Conservation (phyloP, 2,329 filamentous ascomycete genomes). For the Colletotrichum salicis region DNA sequence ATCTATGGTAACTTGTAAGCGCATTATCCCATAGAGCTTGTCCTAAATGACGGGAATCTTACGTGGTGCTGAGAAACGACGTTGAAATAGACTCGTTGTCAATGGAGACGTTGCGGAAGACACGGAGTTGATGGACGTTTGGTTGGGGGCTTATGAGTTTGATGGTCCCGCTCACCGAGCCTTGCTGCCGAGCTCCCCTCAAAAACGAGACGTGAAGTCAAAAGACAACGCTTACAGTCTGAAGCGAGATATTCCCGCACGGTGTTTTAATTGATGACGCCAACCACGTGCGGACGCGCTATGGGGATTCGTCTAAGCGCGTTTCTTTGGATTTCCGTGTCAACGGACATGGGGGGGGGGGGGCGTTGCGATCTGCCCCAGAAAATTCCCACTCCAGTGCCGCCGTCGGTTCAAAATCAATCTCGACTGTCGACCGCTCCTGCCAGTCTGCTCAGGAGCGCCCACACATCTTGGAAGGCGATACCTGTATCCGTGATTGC, state of each 20-base stretch:
- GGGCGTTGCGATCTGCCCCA: conserved; percentile 22
- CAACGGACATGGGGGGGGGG: conserved; percentile 24
- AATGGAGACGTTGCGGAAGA: background rate
- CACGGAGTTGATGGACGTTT: background rate
- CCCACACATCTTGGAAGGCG: conserved; percentile 6
- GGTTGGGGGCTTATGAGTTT: background rate
- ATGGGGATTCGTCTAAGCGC: conserved; percentile 26
- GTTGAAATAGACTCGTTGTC: background rate
- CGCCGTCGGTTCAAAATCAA: conserved; percentile 28
- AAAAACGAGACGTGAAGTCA: conserved; percentile 26
- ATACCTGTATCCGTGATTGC: background rate
- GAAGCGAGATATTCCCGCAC: background rate
- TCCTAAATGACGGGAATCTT: no score
- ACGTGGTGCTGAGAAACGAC: background rate
- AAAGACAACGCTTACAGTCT: conserved; percentile 23
- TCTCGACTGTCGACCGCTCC: conserved; percentile 15
- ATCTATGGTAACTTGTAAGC: conserved; percentile 3
- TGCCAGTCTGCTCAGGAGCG: background rate
- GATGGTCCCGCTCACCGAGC: conserved; percentile 14
- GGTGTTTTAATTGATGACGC: conserved; percentile 33
- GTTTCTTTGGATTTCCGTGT: conserved; percentile 27
- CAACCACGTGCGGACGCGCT: conserved; percentile 34
- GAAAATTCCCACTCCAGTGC: conserved; percentile 30
- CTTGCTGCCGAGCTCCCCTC: background rate
- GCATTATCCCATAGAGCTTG: background rate